phyloP scores from a whole-genome alignment of 495 filamentous ascomycete species.

The Beverwykella pulmonaria region DNA sequence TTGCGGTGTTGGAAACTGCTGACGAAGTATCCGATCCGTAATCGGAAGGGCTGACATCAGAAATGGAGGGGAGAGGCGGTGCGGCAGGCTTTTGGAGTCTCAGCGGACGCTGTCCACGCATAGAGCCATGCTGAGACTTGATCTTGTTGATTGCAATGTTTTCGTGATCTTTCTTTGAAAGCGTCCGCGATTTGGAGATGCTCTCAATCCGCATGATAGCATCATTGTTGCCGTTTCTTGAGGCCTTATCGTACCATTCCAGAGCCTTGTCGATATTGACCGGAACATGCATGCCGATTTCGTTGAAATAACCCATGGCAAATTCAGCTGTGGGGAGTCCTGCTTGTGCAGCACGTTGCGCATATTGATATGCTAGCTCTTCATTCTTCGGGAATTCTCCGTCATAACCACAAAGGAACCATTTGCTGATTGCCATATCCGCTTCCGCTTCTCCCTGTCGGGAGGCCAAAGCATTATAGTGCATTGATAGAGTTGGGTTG shows the following conservation, averaged over 20 bases:
- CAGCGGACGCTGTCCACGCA: constrained; percentile 70
- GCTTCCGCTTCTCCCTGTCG: constrained; percentile 88
- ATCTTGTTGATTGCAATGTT: constrained; percentile 86
- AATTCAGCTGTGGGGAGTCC: constrained; percentile 92
- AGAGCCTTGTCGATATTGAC: constrained; percentile 81
- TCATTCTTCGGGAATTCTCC: constrained; percentile 93
- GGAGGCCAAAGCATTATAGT: constrained; percentile 93
- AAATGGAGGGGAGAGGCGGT: constrained; percentile 34
- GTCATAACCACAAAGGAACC: constrained; percentile 96
- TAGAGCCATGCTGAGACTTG: constrained; percentile 89
- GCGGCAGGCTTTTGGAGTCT: constrained; percentile 56
- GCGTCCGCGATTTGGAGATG: constrained; percentile 79
- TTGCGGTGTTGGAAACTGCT: not conserved
- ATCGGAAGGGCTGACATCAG: constrained; percentile 34
- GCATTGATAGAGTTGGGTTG: constrained; percentile 84
- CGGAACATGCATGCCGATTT: constrained; percentile 86
- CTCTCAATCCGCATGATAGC: constrained; percentile 79
- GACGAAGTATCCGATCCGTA: constrained; percentile 30
- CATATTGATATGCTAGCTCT: constrained; percentile 86
- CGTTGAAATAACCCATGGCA: constrained; percentile 95
- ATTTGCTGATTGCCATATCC: constrained; percentile 96
- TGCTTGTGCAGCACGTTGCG: constrained; percentile 76
- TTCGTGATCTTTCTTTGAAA: constrained; percentile 91
- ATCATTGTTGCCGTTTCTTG: constrained; percentile 90
- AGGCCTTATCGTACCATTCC: constrained; percentile 88